phyloP scores from a whole-genome alignment of 2,329 filamentous ascomycete genomes.

The Fusarium vanettenii region DNA sequence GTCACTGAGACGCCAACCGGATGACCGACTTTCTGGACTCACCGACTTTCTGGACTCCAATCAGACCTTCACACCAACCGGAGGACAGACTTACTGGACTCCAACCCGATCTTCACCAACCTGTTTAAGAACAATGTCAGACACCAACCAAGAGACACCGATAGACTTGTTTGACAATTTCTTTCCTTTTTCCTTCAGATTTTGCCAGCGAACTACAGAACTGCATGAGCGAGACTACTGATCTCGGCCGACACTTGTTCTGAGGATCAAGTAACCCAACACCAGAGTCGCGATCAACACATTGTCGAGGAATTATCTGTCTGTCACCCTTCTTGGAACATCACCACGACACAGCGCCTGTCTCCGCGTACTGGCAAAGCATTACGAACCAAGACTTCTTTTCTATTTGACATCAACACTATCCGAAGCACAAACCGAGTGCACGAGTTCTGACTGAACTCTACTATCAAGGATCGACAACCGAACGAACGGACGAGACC shows the following conservation, averaged over 20 bases:
- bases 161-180: background rate
- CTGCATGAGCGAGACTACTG: background rate
- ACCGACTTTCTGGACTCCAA: background rate
- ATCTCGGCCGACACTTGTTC: background rate
- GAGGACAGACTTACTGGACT: background rate
- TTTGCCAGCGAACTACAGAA: background rate
- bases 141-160: background rate
- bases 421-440: background rate
- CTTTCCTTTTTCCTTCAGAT: background rate
- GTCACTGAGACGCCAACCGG: background rate
- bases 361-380: background rate
- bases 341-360: background rate
- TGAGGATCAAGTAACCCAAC: background rate
- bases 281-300: background rate
- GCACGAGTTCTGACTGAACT: background rate
- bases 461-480: background rate
- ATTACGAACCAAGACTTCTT: too few species aligned
- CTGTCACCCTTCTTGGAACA: background rate
- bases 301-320: background rate
- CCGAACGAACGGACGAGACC: background rate
- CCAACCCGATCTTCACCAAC: background rate
- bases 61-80: background rate
- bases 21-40: background rate
- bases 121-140: background rate
- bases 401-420: background rate